Conservation (phyloP, 306 rosid genomes). For the Sphenostylis stenocarpa region DNA sequence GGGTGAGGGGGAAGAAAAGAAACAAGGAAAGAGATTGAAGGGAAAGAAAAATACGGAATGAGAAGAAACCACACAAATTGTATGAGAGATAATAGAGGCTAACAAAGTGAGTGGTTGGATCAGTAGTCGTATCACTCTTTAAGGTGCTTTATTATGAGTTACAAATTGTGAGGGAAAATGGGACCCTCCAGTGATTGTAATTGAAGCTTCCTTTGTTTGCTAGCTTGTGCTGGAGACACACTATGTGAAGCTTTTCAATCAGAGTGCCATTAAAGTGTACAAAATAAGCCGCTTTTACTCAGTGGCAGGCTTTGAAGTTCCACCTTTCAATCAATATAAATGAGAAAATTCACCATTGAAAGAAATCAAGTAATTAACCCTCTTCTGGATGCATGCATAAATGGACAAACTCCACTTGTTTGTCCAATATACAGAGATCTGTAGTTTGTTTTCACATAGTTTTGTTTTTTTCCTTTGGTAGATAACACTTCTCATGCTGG, state of each 20-base stretch:
- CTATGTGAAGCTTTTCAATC: conserved; percentile 30
- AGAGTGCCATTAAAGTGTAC: conserved; percentile 30
- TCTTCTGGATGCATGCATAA: conserved; percentile 6
- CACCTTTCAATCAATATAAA: conserved; percentile 27
- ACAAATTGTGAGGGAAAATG: conserved; percentile 37
- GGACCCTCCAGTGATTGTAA: conserved; percentile 55
- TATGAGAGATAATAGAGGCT: conserved; percentile 18
- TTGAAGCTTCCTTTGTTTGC: conserved; percentile 53
- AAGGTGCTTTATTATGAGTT: conserved; percentile 47
- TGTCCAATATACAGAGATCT: conserved; percentile 1
- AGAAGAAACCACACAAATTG: conserved; percentile 56
- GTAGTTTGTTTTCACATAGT: no score
- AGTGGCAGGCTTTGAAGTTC: conserved; percentile 16
- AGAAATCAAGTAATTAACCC: neutral
- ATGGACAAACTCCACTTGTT: conserved; percentile 10
- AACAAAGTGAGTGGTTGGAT: conserved; percentile 55
- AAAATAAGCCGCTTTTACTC: conserved; percentile 41
- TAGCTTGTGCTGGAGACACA: conserved; percentile 38
- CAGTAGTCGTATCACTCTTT: conserved; percentile 65
- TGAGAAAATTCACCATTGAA: conserved; percentile 17
- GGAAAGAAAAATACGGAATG: conserved; percentile 34
- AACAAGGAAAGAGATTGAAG: conserved; percentile 30
- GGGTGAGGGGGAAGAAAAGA: neutral
- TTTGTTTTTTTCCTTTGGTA: no score
- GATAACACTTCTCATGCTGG: no score